phyloP scores from a whole-genome alignment of 2,329 filamentous ascomycete species.

The Fusarium pseudoanthophilum region DNA sequence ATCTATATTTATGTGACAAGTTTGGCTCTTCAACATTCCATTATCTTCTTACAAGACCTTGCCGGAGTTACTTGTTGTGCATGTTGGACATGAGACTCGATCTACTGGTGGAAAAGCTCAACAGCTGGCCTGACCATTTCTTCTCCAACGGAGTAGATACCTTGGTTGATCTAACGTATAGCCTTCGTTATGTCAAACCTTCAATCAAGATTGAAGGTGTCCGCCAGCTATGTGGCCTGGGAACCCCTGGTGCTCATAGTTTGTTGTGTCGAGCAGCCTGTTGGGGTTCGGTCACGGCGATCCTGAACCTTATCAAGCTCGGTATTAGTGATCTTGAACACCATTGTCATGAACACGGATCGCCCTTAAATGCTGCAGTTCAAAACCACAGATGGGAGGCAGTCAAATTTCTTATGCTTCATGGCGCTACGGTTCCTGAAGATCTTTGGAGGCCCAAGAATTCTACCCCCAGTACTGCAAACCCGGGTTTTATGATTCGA shows the following conservation, averaged over 20 bases:
- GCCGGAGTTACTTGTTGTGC: background rate
- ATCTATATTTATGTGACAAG: background rate
- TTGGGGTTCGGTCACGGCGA: background rate
- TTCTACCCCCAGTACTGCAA: accelerated
- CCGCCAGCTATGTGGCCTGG: background rate
- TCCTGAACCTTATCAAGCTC: background rate
- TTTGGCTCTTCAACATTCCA: background rate
- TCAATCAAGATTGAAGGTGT: background rate
- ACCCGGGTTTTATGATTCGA: background rate
- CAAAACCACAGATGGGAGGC: background rate
- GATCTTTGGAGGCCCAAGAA: background rate
- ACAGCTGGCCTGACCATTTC: background rate
- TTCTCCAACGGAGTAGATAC: background rate
- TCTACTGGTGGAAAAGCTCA: background rate
- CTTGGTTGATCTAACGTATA: accelerated
- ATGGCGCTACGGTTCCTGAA: background rate
- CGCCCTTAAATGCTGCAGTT: background rate
- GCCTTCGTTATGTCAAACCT: background rate
- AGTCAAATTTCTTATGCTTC: background rate
- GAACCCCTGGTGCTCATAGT: background rate
- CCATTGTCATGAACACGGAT: background rate
- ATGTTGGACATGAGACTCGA: background rate
- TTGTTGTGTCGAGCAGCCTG: background rate
- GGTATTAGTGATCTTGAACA: background rate
- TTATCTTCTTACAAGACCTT: background rate